Percentiles rank a stretch among this genome's conserved stretches.
Evolutionary conservation across 1,284 basidiomycete genomes (phyloP).

Genomic region (Malassezia pachydermatis): DNA sequence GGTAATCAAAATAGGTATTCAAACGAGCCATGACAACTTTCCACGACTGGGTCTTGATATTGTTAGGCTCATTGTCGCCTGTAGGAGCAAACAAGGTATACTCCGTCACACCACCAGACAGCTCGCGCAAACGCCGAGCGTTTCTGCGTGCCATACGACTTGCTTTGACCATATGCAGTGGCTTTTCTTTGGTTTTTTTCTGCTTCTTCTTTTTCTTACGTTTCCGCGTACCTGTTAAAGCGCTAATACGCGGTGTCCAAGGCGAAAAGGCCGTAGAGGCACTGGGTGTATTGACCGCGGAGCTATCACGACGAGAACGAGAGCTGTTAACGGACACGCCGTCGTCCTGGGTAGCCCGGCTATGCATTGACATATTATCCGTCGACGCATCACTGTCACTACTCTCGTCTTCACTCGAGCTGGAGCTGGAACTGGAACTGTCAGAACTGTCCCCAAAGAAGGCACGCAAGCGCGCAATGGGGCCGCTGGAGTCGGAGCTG

Average conservation of each 20-base stretch:
- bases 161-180: conserved; percentile 18
- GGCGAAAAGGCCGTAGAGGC: neutral
- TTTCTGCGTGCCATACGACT: conserved; percentile 41
- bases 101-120: conserved; percentile 43
- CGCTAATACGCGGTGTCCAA: conserved; percentile 9
- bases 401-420: conserved; percentile 12
- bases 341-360: neutral
- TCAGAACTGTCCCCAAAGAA: conserved; percentile 35
- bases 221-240: conserved; percentile 6
- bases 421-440: conserved; percentile 25
- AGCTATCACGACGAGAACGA: conserved; percentile 7
- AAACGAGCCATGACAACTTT: conserved; percentile 27
- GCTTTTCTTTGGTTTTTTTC: neutral
- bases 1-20: conserved; percentile 33
- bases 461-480: conserved; percentile 37
- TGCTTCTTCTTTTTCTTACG: neutral
- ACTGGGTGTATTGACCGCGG: conserved; percentile 1
- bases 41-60: conserved; percentile 23
- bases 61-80: conserved; percentile 21
- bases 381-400: conserved; percentile 15
- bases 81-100: conserved; percentile 42
- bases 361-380: neutral
- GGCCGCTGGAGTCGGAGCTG: conserved; percentile 28
- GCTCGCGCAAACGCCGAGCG: conserved; percentile 32
- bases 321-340: neutral